Evolutionary conservation across 1,284 basidiomycete species (phyloP), one percentile per base, ranked within the genome.

Genomic region (Apiotrichum siamense): DNA sequence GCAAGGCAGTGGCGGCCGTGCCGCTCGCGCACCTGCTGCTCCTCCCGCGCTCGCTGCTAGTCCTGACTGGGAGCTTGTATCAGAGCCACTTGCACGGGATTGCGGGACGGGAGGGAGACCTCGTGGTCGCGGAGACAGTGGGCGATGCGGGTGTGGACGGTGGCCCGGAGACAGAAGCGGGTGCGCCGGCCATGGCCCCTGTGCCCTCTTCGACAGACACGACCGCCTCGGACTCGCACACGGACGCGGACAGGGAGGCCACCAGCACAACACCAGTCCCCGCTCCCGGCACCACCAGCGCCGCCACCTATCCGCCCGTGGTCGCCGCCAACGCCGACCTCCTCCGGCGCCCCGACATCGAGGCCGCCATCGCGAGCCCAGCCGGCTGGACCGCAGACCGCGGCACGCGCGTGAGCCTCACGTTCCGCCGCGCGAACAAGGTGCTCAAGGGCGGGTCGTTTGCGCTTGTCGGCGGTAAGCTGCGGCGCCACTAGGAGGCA

Each of bases 361-460:
- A 72, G 39, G 67, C 72, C 24, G 74, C 72, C 12, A 63, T 84
- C 37, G 51, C 59, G 35, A 64, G 75, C 24, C 81, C 81, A 15
- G 79, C 78, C 17, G 67, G 68, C 17, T 75, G 89, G 64, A 69
- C 70, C 54, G 77, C 33, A 5, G 55, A 58, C 20, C 58, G 92
- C 57, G 74, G 74, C 7, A 79, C 79, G 26, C 76, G 92, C 63
- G 81, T 87, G 49, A 94, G 89, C 71, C 72, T 96, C 63, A 96
- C 91, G 1, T 96, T 88, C 70, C 79, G 92, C 43, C 87, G 88
- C 64, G 87, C 92, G 7, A 78, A 78, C 55, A 84, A 80, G 63
- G 82, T 87, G 17, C 66, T 74, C 27, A 73, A 70, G 52, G 70
- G 66, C n/a, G 66, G 64, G 11, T 58, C 57, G 23, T 60, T 68